phyloP scores from a whole-genome alignment of 352 stramenopile species.

The Globisporangium cystogenes region DNA sequence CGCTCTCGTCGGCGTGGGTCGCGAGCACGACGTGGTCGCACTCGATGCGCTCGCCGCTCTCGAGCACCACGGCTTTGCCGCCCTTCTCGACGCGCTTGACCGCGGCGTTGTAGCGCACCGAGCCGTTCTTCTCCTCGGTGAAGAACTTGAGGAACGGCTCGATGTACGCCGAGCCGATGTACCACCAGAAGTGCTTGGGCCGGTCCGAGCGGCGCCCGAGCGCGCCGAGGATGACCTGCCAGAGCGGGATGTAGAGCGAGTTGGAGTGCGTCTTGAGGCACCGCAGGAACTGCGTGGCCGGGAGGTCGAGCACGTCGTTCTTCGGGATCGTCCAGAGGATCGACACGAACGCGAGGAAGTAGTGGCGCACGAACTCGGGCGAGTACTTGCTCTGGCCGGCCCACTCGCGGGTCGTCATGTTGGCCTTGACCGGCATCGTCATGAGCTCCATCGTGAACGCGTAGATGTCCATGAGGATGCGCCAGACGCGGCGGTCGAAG shows the following conservation, averaged over 20 bases:
- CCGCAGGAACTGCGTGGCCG: slow-evolving; percentile 80
- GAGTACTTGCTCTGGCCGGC: slow-evolving; percentile 65
- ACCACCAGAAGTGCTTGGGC: slow-evolving; percentile 82
- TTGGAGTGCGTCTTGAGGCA: slow-evolving; percentile 86
- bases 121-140: slow-evolving; percentile 73
- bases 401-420: slow-evolving; percentile 78
- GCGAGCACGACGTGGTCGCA: slow-evolving; percentile 85
- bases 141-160: slow-evolving; percentile 85
- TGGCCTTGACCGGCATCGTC: slow-evolving; percentile 72
- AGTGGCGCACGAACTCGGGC: slow-evolving; percentile 82
- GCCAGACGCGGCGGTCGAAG: slow-evolving; percentile 77
- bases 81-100: slow-evolving; percentile 66
- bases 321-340: slow-evolving; percentile 87
- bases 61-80: slow-evolving; percentile 74
- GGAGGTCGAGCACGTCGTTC: slow-evolving; percentile 76
- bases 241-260: slow-evolving; percentile 84
- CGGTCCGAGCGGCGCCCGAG: slow-evolving; percentile 69
- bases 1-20: slow-evolving; percentile 75
- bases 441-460: slow-evolving; percentile 85
- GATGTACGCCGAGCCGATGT: slow-evolving; percentile 80
- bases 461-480: slow-evolving; percentile 85
- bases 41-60: slow-evolving; percentile 63
- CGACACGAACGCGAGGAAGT: slow-evolving; percentile 82
- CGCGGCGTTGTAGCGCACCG: slow-evolving; percentile 67
- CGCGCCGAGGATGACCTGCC: slow-evolving; percentile 76